Base-by-base conservation (phyloP, 306 rosid species). In the Dalbergia oliveri region DNA sequence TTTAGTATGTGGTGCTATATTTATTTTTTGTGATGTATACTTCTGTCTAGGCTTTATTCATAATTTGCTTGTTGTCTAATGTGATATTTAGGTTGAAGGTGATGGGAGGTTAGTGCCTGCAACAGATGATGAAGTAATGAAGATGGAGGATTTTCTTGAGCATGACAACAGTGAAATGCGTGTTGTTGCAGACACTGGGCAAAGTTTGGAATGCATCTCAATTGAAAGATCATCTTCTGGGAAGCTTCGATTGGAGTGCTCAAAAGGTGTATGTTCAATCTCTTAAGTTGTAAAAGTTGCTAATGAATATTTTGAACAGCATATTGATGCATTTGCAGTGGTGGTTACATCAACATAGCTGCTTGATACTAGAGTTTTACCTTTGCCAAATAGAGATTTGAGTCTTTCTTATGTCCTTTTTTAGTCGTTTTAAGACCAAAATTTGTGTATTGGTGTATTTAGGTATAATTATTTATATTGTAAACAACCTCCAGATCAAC, bases 91-190 rank as follows among this genome's bases (percentile, higher is more conserved):
- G 99, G 98, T 95, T 86, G 99, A 91, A 81, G 96, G 98, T 77
- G 97, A 95, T 84, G 99, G 99, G 83, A 95, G 93, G 82, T 90
- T 95, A 65, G 99, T 95, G 80, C 98, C 98, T 53, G 99, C 99
- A 73, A 91, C 98, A 34, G 98, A 95, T 79, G 99, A 93, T 85
- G 99, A 95, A 84, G 89, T 90, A 63, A 93, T 93, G 91, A 90
- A 93, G 85, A 94, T 95, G 79, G 98, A 89, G 85, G 97, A 84
- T 80, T 88, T 91, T 85, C 89, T 95, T 78, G 96, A 90, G 68
- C 89, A 84, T 75, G 97, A 89, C 82, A 88, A 77, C 84, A 88
- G 85, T 84, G 97, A 87, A 86, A 78, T 89, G 84, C 87, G 79
- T 82, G 92, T 82, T 79, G 84, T 83, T 69, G 83, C 85, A 41